phyloP scores from a whole-genome alignment of 176 grass and related monocot species.

The Chrysopogon serrulatus region DNA sequence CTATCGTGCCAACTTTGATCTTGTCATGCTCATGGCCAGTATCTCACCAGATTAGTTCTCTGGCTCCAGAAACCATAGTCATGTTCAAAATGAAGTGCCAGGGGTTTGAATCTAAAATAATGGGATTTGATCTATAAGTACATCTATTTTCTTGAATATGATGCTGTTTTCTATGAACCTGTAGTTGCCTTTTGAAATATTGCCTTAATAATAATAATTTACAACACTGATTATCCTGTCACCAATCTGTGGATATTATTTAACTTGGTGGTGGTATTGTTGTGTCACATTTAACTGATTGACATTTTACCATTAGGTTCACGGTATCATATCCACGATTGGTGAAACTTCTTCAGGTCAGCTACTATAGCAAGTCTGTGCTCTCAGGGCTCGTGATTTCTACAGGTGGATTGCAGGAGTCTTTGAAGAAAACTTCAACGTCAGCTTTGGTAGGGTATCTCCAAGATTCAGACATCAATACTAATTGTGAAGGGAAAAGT shows the following conservation, averaged over 20 bases:
- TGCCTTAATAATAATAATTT: constrained; percentile 13
- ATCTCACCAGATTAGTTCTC: not conserved
- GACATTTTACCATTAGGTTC: constrained; percentile 40
- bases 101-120: not conserved
- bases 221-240: not conserved
- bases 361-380: constrained; percentile 70
- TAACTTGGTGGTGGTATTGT: not conserved
- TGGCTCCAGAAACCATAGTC: not conserved
- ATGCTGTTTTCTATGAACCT: not conserved
- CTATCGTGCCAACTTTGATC: constrained; percentile 3
- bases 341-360: constrained; percentile 76
- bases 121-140: not conserved
- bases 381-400: constrained; percentile 93
- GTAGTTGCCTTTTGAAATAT: not conserved
- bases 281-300: constrained; percentile 1
- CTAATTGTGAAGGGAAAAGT: constrained; percentile 43
- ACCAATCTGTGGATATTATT: not conserved
- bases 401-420: constrained; percentile 94
- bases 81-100: constrained; percentile 1
- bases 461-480: constrained; percentile 43
- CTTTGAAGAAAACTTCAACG: constrained; percentile 64
- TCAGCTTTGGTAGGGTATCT: constrained; percentile 80
- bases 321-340: constrained; percentile 77
- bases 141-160: not conserved
- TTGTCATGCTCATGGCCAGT: constrained; percentile 8